phyloP scores from a whole-genome alignment of 805 yeast species.

The Pichia manshurica region DNA sequence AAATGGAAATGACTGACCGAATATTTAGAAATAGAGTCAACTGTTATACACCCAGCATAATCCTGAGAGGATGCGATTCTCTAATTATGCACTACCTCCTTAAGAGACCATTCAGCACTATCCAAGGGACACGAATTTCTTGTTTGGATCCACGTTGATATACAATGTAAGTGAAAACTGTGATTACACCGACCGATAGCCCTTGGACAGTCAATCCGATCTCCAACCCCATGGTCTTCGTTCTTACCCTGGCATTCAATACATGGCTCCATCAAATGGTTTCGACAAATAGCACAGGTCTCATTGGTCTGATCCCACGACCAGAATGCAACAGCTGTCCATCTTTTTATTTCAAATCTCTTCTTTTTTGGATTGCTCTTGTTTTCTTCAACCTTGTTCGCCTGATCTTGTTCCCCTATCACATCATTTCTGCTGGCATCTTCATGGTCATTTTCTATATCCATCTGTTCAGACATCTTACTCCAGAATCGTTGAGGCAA shows the following conservation, averaged over 20 bases:
- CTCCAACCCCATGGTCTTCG: conserved; percentile 45
- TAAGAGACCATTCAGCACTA: conserved; percentile 73
- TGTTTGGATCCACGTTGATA: conserved; percentile 89
- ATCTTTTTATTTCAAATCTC: conserved; percentile 88
- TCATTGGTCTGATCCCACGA: conserved; percentile 82
- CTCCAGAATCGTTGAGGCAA: not conserved
- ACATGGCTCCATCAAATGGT: conserved; percentile 97
- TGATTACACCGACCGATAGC: conserved; percentile 98
- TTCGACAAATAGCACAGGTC: conserved; percentile 96
- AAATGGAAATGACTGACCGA: no score
- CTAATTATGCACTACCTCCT: conserved; percentile 3
- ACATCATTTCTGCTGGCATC: not conserved
- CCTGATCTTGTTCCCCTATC: not conserved
- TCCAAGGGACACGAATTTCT: conserved; percentile 97
- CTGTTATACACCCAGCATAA: no score
- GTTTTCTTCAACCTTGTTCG: conserved; percentile 2
- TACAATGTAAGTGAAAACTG: conserved; percentile 98
- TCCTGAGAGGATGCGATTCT: no score
- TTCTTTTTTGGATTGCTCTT: conserved; percentile 43
- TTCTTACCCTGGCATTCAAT: conserved; percentile 76
- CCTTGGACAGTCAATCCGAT: conserved; percentile 56
- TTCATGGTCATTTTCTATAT: conserved; percentile 14
- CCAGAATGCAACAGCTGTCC: conserved; percentile 99
- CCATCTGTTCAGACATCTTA: conserved; percentile 19
- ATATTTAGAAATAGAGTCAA: no score